These are phyloP conservation scores for Calycina herbarum DNA, from an alignment of 2,329 filamentous ascomycete species.

Conservation along the genomic window DNA sequence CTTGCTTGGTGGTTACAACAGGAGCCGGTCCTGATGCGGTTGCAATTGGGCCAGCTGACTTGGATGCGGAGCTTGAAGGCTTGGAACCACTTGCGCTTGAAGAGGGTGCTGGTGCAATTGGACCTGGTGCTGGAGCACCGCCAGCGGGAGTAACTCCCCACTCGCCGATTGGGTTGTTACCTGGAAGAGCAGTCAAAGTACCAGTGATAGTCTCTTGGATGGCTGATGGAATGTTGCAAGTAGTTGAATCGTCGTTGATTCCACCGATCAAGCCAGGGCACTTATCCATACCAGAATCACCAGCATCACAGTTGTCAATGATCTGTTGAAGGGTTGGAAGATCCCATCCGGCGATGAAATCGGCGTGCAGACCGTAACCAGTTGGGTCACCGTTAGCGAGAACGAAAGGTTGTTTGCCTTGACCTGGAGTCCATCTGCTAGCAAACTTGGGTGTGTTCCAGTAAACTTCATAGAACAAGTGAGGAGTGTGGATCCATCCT, in stretches of 20 bases:
- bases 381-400: slow-evolving; percentile 76
- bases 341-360: slow-evolving; percentile 81
- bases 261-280: slow-evolving; percentile 59
- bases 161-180: slow-evolving; percentile 54
- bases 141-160: slow-evolving; percentile 41
- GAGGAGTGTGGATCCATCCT: slow-evolving; percentile 67
- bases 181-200: slow-evolving; percentile 51
- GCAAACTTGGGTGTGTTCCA: slow-evolving; percentile 71
- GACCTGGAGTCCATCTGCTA: slow-evolving; percentile 60
- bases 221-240: slow-evolving; percentile 52
- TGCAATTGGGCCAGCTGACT: slow-evolving; percentile 9
- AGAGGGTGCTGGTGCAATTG: slow-evolving; percentile 14
- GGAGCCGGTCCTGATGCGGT: background rate
- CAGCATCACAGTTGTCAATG: slow-evolving; percentile 68
- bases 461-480: slow-evolving; percentile 84
- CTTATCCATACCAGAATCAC: slow-evolving; percentile 59
- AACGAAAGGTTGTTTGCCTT: slow-evolving; percentile 68
- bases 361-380: slow-evolving; percentile 74
- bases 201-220: slow-evolving; percentile 48
- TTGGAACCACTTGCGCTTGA: slow-evolving; percentile 10
- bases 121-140: background rate
- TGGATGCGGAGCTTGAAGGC: slow-evolving; percentile 12
- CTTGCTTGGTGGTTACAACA: background rate
- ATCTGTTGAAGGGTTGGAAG: slow-evolving; percentile 66
- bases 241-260: slow-evolving; percentile 46